phyloP scores from a whole-genome alignment of 2,329 filamentous ascomycete genomes.

The Grosmannia penicillata region DNA sequence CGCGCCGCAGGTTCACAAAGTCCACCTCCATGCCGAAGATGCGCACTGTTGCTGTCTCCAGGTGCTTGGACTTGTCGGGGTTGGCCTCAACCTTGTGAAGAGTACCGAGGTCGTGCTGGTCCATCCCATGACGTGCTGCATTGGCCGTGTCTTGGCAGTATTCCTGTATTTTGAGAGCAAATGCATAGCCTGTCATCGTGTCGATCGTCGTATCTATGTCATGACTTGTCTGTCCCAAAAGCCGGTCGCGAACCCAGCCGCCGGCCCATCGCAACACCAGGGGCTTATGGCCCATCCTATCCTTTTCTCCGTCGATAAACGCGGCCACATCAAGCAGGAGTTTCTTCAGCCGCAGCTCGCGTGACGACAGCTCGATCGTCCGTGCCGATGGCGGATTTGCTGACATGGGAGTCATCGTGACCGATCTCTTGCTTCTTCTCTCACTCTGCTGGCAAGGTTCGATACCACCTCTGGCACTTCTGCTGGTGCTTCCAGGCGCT shows the following conservation, averaged over 20 bases:
- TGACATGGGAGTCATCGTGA: conserved; percentile 3
- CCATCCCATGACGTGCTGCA: conserved; percentile 44
- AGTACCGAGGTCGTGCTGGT: conserved; percentile 48
- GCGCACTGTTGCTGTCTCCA: conserved; percentile 78
- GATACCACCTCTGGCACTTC: too few species aligned
- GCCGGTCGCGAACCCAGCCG: conserved; percentile 77
- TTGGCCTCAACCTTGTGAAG: conserved; percentile 85
- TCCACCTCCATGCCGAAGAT: conserved; percentile 83
- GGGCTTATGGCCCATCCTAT: conserved; percentile 23
- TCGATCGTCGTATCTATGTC: conserved; percentile 83
- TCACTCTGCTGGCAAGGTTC: background rate
- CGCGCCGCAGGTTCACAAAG: conserved; percentile 85
- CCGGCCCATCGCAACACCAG: conserved; percentile 64
- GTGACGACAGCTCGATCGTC: conserved; percentile 41
- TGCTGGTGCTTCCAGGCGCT: background rate
- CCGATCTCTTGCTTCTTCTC: conserved; percentile 1
- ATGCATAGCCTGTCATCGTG: conserved; percentile 66
- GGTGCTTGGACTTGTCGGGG: conserved; percentile 90
- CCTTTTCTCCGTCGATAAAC: conserved; percentile 38
- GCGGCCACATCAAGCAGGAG: conserved; percentile 71
- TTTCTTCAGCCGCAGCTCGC: conserved; percentile 57
- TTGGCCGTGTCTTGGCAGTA: conserved; percentile 50
- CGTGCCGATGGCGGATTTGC: background rate
- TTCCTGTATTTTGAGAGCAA: conserved; percentile 53
- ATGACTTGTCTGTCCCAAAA: conserved; percentile 55